A percentile compares a stretch with the other conserved stretches of the same genome.
phyloP scores from a whole-genome alignment of 2,329 filamentous ascomycete species.

The Stagonosporopsis vannaccii region DNA sequence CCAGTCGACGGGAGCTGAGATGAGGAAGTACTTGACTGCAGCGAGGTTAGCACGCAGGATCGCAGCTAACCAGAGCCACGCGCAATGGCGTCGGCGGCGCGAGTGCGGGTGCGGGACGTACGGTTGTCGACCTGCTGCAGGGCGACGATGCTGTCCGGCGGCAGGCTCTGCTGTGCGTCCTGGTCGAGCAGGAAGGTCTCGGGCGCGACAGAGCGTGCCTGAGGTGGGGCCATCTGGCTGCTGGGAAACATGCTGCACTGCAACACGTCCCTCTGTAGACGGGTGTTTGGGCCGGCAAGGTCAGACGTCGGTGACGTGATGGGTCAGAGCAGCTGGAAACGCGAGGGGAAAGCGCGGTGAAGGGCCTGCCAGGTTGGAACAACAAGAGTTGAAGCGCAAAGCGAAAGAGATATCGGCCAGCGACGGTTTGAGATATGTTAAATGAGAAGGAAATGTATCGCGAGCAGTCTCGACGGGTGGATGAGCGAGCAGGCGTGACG shows the following conservation, averaged over 20 bases:
- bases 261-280: slow-evolving; percentile 44
- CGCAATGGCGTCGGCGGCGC: slow-evolving; percentile 21
- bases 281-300: slow-evolving; percentile 37
- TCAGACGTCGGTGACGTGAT: slow-evolving; percentile 37
- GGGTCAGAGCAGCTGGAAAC: slow-evolving; percentile 20
- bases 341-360: slow-evolving; percentile 39
- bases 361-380: slow-evolving; percentile 50
- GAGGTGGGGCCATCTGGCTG: slow-evolving; percentile 81
- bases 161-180: slow-evolving; percentile 94
- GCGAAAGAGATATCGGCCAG: slow-evolving; percentile 45
- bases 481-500: slow-evolving; percentile 37
- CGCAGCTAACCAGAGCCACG: slow-evolving; percentile 14
- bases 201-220: slow-evolving; percentile 74
- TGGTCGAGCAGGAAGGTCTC: slow-evolving; percentile 99
- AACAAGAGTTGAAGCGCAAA: slow-evolving; percentile 48
- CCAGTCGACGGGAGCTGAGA: slow-evolving; percentile 98
- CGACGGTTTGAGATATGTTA: slow-evolving; percentile 48
- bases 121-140: slow-evolving; percentile 98
- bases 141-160: slow-evolving; percentile 95
- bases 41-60: slow-evolving; percentile 39
- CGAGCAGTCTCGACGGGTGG: slow-evolving; percentile 43
- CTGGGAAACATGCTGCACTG: slow-evolving; percentile 57
- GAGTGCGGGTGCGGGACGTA: slow-evolving; percentile 59
- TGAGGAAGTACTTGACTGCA: slow-evolving; percentile 98
- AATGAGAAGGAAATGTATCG: slow-evolving; percentile 48